Evolutionary conservation across 116 monocot species (phyloP).

Genomic region (Cymodocea nodosa): DNA sequence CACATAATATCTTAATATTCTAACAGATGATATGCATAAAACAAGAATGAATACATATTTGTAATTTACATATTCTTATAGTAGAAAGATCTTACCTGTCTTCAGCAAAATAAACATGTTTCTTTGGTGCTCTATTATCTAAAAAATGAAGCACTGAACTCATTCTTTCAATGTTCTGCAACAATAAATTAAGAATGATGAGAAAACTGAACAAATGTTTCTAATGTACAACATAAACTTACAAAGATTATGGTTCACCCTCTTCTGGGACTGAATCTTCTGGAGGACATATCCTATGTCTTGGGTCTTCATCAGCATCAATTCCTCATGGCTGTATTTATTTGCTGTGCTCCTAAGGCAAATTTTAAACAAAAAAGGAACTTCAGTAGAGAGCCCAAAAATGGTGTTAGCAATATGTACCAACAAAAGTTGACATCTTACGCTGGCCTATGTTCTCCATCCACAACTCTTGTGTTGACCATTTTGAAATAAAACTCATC

Average conservation of each 20-base stretch:
- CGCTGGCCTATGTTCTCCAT: constrained; percentile 65
- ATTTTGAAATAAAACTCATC: constrained; percentile 98
- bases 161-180: constrained; percentile 81
- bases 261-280: constrained; percentile 84
- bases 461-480: constrained; percentile 53
- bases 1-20: no score
- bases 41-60: background rate
- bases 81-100: constrained; percentile 41
- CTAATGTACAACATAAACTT: background rate
- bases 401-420: background rate
- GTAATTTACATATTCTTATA: background rate
- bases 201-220: background rate
- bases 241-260: constrained; percentile 23
- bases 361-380: background rate
- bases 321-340: constrained; percentile 65
- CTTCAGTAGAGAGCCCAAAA: background rate
- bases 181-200: background rate
- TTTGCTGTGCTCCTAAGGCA: constrained; percentile 50
- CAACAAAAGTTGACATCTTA: constrained; percentile 9
- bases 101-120: constrained; percentile 78
- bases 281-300: constrained; percentile 74
- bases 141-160: constrained; percentile 52
- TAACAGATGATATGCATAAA: no score
- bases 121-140: constrained; percentile 44
- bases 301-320: constrained; percentile 87